Evolutionary conservation across 495 filamentous ascomycete genomes (phyloP).

Genomic region (Daldinia childiae): DNA sequence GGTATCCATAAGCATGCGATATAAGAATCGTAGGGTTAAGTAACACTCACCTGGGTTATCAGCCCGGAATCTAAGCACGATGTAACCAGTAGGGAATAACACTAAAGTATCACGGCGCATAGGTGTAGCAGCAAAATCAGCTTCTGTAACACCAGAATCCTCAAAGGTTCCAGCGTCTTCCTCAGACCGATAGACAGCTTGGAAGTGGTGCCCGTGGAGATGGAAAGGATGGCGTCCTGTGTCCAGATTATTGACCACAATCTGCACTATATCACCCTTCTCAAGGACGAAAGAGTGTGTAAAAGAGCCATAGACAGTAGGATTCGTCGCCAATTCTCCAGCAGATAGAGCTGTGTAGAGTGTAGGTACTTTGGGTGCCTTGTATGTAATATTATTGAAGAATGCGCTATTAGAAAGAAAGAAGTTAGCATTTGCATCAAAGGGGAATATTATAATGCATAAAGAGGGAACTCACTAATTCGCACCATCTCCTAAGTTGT

Average conservation of each 20-base stretch:
- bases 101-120: slow-evolving; percentile 67
- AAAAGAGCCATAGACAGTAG: slow-evolving; percentile 75
- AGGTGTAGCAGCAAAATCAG: slow-evolving; percentile 54
- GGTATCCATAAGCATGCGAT: not conserved
- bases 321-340: slow-evolving; percentile 68
- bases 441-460: not conserved
- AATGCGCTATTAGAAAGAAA: slow-evolving; percentile 64
- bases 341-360: slow-evolving; percentile 78
- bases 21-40: not conserved
- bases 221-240: slow-evolving; percentile 83
- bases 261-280: slow-evolving; percentile 74
- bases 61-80: slow-evolving; percentile 74
- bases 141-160: slow-evolving; percentile 53
- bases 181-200: slow-evolving; percentile 62
- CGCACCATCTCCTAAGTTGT: slow-evolving; percentile 75
- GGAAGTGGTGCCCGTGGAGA: slow-evolving; percentile 86
- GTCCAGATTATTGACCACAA: slow-evolving; percentile 83
- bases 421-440: slow-evolving; percentile 1
- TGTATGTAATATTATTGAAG: slow-evolving; percentile 83
- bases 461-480: slow-evolving; percentile 66
- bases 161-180: slow-evolving; percentile 56
- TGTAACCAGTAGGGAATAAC: slow-evolving; percentile 62
- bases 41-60: slow-evolving; percentile 72
- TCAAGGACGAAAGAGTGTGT: slow-evolving; percentile 75
- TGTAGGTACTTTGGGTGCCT: slow-evolving; percentile 77